Percentiles rank a stretch among this genome's conserved stretches.
These are phyloP conservation scores for Volutella citrinella DNA, from an alignment of 2,329 filamentous ascomycete species.

Conservation along the genomic window DNA sequence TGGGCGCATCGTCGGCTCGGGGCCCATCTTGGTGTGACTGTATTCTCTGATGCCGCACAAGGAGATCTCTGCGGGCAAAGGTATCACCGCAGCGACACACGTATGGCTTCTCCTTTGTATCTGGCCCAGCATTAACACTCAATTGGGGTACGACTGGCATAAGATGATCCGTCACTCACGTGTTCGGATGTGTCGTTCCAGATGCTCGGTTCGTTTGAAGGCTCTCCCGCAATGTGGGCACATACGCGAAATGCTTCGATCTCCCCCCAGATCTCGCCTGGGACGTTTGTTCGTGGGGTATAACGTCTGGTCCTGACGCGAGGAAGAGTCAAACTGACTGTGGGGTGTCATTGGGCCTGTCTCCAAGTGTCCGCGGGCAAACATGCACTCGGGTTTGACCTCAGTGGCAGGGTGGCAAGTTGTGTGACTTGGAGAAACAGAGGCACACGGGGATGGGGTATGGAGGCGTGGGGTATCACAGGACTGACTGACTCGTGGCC, in stretches of 20 bases:
- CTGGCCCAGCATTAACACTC: conserved; percentile 21
- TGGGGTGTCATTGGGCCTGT: too few species aligned
- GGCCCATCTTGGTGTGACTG: conserved; percentile 31
- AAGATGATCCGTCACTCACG: conserved; percentile 30
- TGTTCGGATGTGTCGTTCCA: conserved; percentile 44
- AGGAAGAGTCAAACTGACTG: too few species aligned
- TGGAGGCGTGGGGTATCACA: too few species aligned
- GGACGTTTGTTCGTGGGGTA: too few species aligned
- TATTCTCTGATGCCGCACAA: conserved; percentile 43
- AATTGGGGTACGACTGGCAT: background rate
- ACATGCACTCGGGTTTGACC: too few species aligned
- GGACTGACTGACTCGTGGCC: too few species aligned
- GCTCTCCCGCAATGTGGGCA: conserved; percentile 41
- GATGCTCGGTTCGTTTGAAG: conserved; percentile 45
- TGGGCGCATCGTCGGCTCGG: too few species aligned
- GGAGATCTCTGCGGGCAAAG: conserved; percentile 42
- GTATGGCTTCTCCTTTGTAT: conserved; percentile 48
- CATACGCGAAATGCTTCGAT: conserved; percentile 19
- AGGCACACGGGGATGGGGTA: too few species aligned
- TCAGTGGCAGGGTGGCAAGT: too few species aligned
- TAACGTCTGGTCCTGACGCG: too few species aligned
- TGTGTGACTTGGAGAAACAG: too few species aligned
- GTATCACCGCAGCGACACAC: conserved; percentile 42
- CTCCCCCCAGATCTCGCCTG: conserved; percentile 8
- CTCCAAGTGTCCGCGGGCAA: too few species aligned